phyloP scores from a whole-genome alignment of 129 eudicot genomes.

The Lactuca sativa region DNA sequence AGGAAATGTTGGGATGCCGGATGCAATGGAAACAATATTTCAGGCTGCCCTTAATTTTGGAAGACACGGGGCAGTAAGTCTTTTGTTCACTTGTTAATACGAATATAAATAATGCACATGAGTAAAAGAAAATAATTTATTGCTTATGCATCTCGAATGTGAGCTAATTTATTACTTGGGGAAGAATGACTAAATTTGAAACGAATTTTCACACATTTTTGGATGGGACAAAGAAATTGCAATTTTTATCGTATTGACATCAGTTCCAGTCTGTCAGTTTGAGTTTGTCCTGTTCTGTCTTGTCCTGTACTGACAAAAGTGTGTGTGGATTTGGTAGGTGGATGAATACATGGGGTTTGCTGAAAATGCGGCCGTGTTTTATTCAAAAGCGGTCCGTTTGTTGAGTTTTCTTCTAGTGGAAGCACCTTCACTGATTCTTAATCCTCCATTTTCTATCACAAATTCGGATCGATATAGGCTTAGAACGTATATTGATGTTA shows the following conservation, averaged over 20 bases:
- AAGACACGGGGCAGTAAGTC: constrained; percentile 88
- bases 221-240: no score
- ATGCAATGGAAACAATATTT: constrained; percentile 93
- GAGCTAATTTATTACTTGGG: no score
- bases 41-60: constrained; percentile 87
- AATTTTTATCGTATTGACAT: no score
- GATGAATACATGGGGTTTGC: constrained; percentile 82
- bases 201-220: no score
- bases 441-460: constrained; percentile 87
- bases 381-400: constrained; percentile 71
- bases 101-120: neutral
- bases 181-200: no score
- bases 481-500: constrained; percentile 66
- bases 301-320: neutral
- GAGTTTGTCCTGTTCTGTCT: no score
- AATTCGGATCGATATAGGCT: constrained; percentile 81
- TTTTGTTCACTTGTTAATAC: constrained; percentile 9
- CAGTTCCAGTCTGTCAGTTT: neutral
- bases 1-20: constrained; percentile 89
- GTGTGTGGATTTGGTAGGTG: constrained; percentile 51
- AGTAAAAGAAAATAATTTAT: no score
- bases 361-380: constrained; percentile 59
- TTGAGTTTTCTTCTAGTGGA: constrained; percentile 76
- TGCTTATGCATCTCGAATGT: no score
- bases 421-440: constrained; percentile 84